Evolutionary conservation across 257 asterid genomes (phyloP).

Genomic region (Solanum appendiculatum): DNA sequence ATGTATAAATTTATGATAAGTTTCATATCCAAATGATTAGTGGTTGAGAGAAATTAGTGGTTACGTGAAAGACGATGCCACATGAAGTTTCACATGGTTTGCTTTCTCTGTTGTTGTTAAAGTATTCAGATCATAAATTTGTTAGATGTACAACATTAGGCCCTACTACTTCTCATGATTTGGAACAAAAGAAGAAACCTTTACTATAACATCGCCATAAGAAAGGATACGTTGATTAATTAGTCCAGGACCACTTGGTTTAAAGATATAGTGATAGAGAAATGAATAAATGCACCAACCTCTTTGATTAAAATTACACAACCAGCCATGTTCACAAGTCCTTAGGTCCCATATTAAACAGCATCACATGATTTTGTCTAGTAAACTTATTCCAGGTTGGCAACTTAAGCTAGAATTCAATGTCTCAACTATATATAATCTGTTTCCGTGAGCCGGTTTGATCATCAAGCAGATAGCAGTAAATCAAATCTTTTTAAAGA

Average conservation of each 20-base stretch:
- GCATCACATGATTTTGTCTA: background rate
- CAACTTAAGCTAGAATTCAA: background rate
- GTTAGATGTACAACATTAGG: background rate
- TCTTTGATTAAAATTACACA: background rate
- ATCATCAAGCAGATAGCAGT: background rate
- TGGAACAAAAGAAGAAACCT: background rate
- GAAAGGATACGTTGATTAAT: background rate
- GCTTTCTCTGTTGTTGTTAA: background rate
- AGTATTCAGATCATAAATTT: background rate
- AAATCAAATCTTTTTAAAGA: background rate
- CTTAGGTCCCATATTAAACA: background rate
- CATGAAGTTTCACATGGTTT: background rate
- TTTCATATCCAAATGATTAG: too few relatives aligned
- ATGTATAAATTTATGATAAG: background rate
- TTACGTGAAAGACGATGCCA: background rate
- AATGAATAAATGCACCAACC: background rate
- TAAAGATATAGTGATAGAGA: background rate
- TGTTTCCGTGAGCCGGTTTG: background rate
- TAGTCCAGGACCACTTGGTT: background rate
- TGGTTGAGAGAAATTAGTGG: background rate
- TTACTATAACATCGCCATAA: background rate
- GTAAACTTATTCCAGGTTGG: too few relatives aligned
- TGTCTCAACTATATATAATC: background rate
- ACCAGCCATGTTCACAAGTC: background rate
- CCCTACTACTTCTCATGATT: background rate